These are phyloP conservation scores for Mesotaenium endlicherianum DNA, from an alignment of 139 green algal species.

Conservation along the genomic window DNA sequence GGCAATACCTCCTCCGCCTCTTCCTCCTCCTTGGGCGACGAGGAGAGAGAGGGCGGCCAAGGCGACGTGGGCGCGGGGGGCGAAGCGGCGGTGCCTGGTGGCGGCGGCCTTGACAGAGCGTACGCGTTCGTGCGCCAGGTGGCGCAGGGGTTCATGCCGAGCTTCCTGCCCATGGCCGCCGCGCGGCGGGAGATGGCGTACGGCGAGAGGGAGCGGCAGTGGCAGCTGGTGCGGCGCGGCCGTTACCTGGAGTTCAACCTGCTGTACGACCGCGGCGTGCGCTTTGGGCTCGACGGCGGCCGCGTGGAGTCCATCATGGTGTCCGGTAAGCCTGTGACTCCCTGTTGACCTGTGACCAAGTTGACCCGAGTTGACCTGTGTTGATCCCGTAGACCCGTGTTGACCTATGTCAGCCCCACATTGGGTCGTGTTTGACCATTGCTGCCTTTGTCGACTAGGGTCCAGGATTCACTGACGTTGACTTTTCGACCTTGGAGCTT, in stretches of 20 bases:
- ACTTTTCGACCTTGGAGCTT: too few species aligned
- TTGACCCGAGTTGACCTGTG: too few species aligned
- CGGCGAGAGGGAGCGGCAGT: conserved; percentile 74
- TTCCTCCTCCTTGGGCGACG: neutral
- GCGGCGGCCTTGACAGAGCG: conserved; percentile 54
- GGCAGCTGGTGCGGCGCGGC: conserved; percentile 83
- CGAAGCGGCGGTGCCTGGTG: neutral
- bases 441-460: too few species aligned
- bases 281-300: conserved; percentile 71
- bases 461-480: too few species aligned
- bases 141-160: conserved; percentile 37
- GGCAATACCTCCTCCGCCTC: neutral
- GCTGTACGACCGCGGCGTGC: conserved; percentile 91
- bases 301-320: conserved; percentile 97
- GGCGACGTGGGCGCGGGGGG: neutral
- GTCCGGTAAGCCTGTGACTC: conserved; percentile 62
- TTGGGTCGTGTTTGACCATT: too few species aligned
- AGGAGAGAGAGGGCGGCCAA: too few species aligned
- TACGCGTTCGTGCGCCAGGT: conserved; percentile 61
- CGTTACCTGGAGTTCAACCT: conserved; percentile 99
- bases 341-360: too few species aligned
- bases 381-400: too few species aligned
- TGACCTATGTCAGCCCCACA: too few species aligned
- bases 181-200: conserved; percentile 52
- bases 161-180: conserved; percentile 65